Conservation (phyloP, 1,139 yeast genomes). For the Pneumocystis murina region DNA sequence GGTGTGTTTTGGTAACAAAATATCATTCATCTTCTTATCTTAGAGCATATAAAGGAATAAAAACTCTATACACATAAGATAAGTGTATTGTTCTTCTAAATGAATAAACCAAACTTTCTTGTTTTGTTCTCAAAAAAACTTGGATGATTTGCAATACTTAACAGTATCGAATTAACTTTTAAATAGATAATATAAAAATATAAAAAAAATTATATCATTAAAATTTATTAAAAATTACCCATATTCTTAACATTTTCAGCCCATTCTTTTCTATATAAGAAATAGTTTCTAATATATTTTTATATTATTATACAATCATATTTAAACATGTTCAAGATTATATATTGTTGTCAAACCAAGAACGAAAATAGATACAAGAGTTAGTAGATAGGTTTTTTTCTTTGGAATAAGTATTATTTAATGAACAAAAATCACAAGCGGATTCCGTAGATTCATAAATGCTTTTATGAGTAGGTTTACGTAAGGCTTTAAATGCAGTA, state of each 20-base stretch:
- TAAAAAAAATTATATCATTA: too few species aligned
- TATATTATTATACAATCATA: background rate
- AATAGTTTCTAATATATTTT: too few species aligned
- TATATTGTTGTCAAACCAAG: background rate
- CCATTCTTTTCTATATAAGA: too few species aligned
- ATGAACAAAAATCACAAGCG: conserved; percentile 26
- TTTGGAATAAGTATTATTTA: conserved; percentile 18
- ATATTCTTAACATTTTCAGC: too few species aligned
- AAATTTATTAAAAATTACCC: too few species aligned
- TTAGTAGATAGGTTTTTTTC: background rate
- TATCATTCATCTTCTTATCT: background rate
- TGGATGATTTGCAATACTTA: too few species aligned
- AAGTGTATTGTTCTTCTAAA: background rate
- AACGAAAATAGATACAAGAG: background rate
- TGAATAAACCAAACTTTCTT: background rate
- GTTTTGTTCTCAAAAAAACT: too few species aligned
- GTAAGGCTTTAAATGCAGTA: conserved; percentile 28
- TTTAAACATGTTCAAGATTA: background rate
- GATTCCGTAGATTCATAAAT: conserved; percentile 26
- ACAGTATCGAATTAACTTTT: too few species aligned
- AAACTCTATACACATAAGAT: background rate
- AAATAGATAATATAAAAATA: too few species aligned
- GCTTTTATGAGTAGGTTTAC: background rate
- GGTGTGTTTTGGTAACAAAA: background rate
- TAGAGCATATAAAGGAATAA: background rate